phyloP scores from a whole-genome alignment of 1,139 yeast genomes.

The Candida dubliniensis region DNA sequence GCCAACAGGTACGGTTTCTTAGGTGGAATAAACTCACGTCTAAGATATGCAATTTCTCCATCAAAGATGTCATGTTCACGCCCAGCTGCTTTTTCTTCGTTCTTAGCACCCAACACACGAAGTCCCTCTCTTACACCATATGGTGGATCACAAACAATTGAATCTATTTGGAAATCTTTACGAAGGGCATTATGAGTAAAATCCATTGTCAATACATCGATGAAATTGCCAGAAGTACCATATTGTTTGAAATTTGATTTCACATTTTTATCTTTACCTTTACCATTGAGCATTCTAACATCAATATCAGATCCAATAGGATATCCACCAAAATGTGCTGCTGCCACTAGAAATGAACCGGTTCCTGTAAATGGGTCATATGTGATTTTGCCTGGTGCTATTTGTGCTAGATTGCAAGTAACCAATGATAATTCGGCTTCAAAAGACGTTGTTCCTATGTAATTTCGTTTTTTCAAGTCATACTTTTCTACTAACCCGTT shows the following conservation, averaged over 20 bases:
- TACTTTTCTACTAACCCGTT: constrained; percentile 66
- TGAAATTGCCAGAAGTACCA: constrained; percentile 52
- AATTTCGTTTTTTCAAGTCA: constrained; percentile 79
- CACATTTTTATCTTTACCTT: constrained; percentile 51
- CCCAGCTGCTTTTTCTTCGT: constrained; percentile 56
- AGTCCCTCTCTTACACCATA: constrained; percentile 97
- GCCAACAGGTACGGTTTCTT: constrained; percentile 87
- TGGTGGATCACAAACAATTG: constrained; percentile 95
- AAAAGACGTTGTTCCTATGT: constrained; percentile 94
- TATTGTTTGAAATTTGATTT: constrained; percentile 75
- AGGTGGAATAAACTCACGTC: constrained; percentile 87
- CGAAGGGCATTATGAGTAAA: constrained; percentile 89
- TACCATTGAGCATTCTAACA: constrained; percentile 79
- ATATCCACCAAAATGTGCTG: constrained; percentile 80
- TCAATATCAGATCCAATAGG: constrained; percentile 92
- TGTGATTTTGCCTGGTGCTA: constrained; percentile 59
- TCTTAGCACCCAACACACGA: constrained; percentile 84
- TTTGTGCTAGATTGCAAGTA: constrained; percentile 84
- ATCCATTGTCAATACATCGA: constrained; percentile 89
- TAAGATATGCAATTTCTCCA: constrained; percentile 74
- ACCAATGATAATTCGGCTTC: constrained; percentile 86
- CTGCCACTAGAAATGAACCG: constrained; percentile 90
- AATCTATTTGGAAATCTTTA: constrained; percentile 60
- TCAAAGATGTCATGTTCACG: constrained; percentile 70
- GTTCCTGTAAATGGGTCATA: constrained; percentile 98